A percentile compares a stretch with the other conserved stretches of the same genome.
Evolutionary conservation across 2,329 filamentous ascomycete species (phyloP).

Genomic region (Zasmidium angulare): DNA sequence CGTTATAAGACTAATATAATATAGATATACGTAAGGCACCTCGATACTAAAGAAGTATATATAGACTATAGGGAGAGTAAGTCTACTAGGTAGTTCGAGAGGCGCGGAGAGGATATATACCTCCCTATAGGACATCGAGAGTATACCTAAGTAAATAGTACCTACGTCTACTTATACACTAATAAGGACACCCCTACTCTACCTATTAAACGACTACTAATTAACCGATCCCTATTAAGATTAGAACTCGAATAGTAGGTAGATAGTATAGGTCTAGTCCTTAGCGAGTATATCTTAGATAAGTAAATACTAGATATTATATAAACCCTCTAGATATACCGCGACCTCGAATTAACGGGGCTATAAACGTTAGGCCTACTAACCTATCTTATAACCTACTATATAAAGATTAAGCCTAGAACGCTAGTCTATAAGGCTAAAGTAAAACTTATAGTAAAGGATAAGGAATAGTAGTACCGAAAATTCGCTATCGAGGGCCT

Average conservation of each 20-base stretch:
- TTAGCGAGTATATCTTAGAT: not conserved
- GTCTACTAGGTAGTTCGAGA: not conserved
- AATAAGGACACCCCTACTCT: not conserved
- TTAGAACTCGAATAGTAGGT: not conserved
- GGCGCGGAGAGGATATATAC: not conserved
- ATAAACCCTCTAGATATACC: not conserved
- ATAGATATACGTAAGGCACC: too few relatives aligned
- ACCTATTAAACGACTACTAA: not conserved
- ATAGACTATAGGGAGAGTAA: not conserved
- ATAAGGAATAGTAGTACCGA: constrained; percentile 8
- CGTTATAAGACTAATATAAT: too few relatives aligned
- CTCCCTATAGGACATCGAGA: not conserved
- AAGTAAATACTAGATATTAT: not conserved
- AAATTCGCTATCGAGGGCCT: not conserved
- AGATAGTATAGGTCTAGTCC: not conserved
- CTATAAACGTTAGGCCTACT: not conserved
- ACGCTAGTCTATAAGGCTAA: constrained; percentile 3
- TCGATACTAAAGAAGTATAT: too few relatives aligned
- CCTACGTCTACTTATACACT: not conserved
- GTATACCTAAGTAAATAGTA: not conserved
- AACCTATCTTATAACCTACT: not conserved
- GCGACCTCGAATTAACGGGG: not conserved
- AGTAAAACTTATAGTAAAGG: not conserved
- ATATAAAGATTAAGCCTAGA: not conserved
- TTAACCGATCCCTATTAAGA: not conserved